phyloP scores from a whole-genome alignment of 176 grass and related monocot genomes.

The Typha latifolia region DNA sequence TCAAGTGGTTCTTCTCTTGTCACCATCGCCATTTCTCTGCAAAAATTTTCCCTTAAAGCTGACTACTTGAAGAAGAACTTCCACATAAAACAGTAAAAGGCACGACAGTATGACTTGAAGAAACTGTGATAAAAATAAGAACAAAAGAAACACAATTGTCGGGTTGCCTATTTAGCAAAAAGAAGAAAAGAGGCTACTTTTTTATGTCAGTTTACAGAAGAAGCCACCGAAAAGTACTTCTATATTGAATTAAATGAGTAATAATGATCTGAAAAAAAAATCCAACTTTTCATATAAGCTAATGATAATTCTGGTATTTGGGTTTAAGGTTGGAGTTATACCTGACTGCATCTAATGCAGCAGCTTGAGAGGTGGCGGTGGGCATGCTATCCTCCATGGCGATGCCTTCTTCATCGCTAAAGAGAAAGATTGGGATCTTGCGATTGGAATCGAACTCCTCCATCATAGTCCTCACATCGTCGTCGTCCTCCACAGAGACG shows the following conservation, averaged over 20 bases:
- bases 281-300: not conserved
- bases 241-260: no score
- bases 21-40: constrained; percentile 4
- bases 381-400: not conserved
- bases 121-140: no score
- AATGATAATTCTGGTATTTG: not conserved
- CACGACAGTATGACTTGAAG: not conserved
- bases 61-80: not conserved
- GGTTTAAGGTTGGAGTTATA: not conserved
- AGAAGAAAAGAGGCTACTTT: no score
- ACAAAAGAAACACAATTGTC: no score
- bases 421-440: constrained; percentile 18
- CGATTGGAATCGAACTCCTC: constrained; percentile 15
- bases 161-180: no score
- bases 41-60: not conserved
- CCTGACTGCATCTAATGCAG: not conserved
- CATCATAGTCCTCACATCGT: constrained; percentile 17
- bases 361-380: no score
- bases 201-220: no score
- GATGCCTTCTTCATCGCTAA: not conserved
- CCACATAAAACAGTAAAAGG: not conserved
- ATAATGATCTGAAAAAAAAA: not conserved
- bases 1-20: not conserved
- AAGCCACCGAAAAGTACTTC: no score
- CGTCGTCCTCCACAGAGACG: constrained; percentile 12